phyloP scores from a whole-genome alignment of 1,139 yeast species.

The Eremothecium cymbalariae region DNA sequence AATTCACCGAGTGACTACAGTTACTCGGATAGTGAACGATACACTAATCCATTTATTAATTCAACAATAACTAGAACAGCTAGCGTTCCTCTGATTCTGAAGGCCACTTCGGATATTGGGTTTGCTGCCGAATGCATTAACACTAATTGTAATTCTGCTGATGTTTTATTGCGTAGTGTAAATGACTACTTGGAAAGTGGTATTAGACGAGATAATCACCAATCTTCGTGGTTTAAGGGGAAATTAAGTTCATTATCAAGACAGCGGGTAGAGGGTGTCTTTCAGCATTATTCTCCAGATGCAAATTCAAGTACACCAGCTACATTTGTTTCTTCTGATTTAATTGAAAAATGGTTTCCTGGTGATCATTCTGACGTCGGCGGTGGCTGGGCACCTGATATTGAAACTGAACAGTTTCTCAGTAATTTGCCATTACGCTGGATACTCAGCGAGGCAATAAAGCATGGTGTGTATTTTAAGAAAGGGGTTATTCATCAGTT shows the following conservation, averaged over 20 bases:
- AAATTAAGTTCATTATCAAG: constrained; percentile 4
- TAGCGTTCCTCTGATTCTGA: background rate
- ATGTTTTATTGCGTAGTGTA: constrained; percentile 5
- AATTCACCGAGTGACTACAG: background rate
- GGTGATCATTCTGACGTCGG: constrained; percentile 64
- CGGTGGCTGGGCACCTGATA: constrained; percentile 49
- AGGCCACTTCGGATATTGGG: constrained; percentile 1
- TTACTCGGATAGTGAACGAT: background rate
- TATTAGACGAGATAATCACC: background rate
- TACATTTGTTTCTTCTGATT: constrained; percentile 29
- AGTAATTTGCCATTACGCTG: constrained; percentile 48
- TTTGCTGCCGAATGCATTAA: constrained; percentile 1
- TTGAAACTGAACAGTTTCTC: constrained; percentile 33
- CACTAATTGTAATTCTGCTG: constrained; percentile 3
- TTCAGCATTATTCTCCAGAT: constrained; percentile 7
- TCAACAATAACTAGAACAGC: constrained; percentile 2
- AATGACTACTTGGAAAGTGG: constrained; percentile 6
- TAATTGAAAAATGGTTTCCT: constrained; percentile 53
- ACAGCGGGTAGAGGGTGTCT: constrained; percentile 8
- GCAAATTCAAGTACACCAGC: constrained; percentile 5
- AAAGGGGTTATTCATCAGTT: constrained; percentile 36
- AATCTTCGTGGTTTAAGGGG: constrained; percentile 6
- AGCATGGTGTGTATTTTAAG: constrained; percentile 43
- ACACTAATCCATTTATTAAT: constrained; percentile 7
- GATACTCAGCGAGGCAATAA: constrained; percentile 48